phyloP scores from a whole-genome alignment of 495 filamentous ascomycete species.

The Aspergillus ellipticus region DNA sequence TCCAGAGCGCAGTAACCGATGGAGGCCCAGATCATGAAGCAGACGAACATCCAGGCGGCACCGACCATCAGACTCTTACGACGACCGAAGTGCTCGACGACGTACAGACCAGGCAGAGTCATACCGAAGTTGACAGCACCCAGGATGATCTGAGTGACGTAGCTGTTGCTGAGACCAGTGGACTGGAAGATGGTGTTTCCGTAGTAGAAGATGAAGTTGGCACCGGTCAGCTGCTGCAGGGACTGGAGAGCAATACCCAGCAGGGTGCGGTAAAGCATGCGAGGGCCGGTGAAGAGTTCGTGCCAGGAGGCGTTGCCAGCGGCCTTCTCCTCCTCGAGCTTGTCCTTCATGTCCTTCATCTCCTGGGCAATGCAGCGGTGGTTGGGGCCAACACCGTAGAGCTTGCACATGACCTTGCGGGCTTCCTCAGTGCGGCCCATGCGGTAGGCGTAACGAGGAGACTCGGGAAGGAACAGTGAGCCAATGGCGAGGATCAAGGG shows the following conservation, averaged over 20 bases:
- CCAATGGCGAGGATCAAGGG: conserved; percentile 67
- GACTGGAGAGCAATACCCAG: conserved; percentile 70
- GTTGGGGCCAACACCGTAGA: conserved; percentile 64
- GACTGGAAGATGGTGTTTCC: conserved; percentile 69
- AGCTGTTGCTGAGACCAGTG: conserved; percentile 64
- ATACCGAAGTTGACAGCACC: conserved; percentile 70
- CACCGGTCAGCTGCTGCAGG: conserved; percentile 68
- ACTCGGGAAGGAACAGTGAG: conserved; percentile 69
- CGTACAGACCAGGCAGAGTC: conserved; percentile 68
- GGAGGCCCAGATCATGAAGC: conserved; percentile 72
- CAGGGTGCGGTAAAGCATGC: conserved; percentile 68
- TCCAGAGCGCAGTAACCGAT: conserved; percentile 61
- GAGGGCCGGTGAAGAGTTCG: conserved; percentile 66
- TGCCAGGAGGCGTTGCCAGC: conserved; percentile 53
- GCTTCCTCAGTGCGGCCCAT: conserved; percentile 63
- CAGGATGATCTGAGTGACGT: conserved; percentile 70
- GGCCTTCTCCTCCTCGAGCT: conserved; percentile 55
- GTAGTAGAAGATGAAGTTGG: conserved; percentile 84
- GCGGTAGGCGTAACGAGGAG: conserved; percentile 66
- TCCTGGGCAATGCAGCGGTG: conserved; percentile 64
- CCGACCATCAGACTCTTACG: conserved; percentile 63
- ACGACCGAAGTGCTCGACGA: conserved; percentile 69
- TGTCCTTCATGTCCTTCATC: conserved; percentile 62
- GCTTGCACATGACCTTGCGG: conserved; percentile 61
- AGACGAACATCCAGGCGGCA: conserved; percentile 65